Evolutionary conservation across 2,329 filamentous ascomycete species (phyloP).

Genomic region (Colletotrichum sp.): DNA sequence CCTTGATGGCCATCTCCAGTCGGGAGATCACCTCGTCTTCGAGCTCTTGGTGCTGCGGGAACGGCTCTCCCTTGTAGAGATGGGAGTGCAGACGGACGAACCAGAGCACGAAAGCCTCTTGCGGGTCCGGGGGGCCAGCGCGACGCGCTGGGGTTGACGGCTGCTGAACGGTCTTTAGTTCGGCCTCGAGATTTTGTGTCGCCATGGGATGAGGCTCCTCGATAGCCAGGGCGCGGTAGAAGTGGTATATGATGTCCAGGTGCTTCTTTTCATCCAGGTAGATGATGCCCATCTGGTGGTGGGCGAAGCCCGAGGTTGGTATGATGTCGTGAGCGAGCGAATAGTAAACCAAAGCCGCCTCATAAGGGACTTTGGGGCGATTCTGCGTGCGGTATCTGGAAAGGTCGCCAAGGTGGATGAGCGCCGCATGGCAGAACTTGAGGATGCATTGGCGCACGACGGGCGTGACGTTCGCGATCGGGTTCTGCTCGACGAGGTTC

Average conservation of each 20-base stretch:
- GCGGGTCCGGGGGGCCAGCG: conserved; percentile 53
- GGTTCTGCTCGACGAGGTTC: conserved; percentile 46
- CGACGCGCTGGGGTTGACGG: conserved; percentile 35
- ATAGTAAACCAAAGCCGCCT: conserved; percentile 84
- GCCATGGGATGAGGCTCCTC: conserved; percentile 78
- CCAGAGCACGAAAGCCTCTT: conserved; percentile 75
- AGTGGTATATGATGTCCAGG: conserved; percentile 85
- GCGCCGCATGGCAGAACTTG: conserved; percentile 78
- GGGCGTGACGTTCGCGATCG: conserved; percentile 48
- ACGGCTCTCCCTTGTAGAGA: conserved; percentile 79
- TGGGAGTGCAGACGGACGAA: conserved; percentile 87
- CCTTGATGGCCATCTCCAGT: conserved; percentile 74
- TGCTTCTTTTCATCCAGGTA: conserved; percentile 79
- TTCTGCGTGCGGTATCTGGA: conserved; percentile 84
- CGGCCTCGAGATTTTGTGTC: conserved; percentile 76
- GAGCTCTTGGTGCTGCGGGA: conserved; percentile 78
- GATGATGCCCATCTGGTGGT: conserved; percentile 91
- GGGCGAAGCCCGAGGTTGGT: conserved; percentile 79
- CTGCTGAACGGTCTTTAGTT: conserved; percentile 67
- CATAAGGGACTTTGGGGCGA: conserved; percentile 75
- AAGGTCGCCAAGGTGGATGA: conserved; percentile 89
- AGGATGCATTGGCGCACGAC: conserved; percentile 66
- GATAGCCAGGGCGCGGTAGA: conserved; percentile 83
- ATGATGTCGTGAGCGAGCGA: conserved; percentile 78
- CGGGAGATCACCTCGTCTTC: conserved; percentile 86